A percentile compares a stretch with the other conserved stretches of the same genome.
These are phyloP conservation scores for Celoporthe dispersa DNA, from an alignment of 2,329 filamentous ascomycete species.

Conservation along the genomic window DNA sequence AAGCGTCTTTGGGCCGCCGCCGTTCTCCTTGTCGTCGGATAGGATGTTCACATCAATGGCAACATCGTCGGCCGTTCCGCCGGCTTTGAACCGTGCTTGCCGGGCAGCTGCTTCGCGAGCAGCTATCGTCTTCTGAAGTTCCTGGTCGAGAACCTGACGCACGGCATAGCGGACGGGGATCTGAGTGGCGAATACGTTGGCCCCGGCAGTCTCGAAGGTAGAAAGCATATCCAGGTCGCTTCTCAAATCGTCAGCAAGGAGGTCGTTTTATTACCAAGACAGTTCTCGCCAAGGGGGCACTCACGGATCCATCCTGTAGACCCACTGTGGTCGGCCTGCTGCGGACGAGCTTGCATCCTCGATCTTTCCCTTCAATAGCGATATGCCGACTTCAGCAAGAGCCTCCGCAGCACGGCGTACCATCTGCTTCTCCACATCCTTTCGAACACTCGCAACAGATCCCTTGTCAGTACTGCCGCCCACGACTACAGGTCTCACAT, in stretches of 20 bases:
- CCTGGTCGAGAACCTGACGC: slow-evolving; percentile 89
- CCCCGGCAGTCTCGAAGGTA: slow-evolving; percentile 70
- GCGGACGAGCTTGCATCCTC: slow-evolving; percentile 56
- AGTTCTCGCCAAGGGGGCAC: slow-evolving; percentile 41
- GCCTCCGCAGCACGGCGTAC: slow-evolving; percentile 79
- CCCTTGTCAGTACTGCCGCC: slow-evolving; percentile 66
- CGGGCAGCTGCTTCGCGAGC: slow-evolving; percentile 69
- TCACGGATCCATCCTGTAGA: slow-evolving; percentile 95
- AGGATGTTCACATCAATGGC: neutral
- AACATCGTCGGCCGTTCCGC: slow-evolving; percentile 40
- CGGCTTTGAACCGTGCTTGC: slow-evolving; percentile 67
- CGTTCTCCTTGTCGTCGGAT: slow-evolving; percentile 46
- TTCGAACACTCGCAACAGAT: slow-evolving; percentile 77
- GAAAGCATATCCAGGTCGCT: slow-evolving; percentile 78
- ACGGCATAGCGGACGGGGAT: slow-evolving; percentile 88
- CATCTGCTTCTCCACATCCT: slow-evolving; percentile 81
- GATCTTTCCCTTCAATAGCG: slow-evolving; percentile 79
- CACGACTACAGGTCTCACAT: slow-evolving; percentile 86
- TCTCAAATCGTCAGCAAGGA: slow-evolving; percentile 13
- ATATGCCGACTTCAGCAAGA: slow-evolving; percentile 81
- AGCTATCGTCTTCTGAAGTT: slow-evolving; percentile 75
- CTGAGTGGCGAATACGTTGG: slow-evolving; percentile 58
- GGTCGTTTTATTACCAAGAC: neutral
- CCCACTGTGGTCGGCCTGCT: slow-evolving; percentile 66
- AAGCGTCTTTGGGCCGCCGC: slow-evolving; percentile 37